A percentile compares a stretch with the other conserved stretches of the same genome.
Conservation (phyloP, 139 green algal genomes). For the Desmodesmus armatus region DNA sequence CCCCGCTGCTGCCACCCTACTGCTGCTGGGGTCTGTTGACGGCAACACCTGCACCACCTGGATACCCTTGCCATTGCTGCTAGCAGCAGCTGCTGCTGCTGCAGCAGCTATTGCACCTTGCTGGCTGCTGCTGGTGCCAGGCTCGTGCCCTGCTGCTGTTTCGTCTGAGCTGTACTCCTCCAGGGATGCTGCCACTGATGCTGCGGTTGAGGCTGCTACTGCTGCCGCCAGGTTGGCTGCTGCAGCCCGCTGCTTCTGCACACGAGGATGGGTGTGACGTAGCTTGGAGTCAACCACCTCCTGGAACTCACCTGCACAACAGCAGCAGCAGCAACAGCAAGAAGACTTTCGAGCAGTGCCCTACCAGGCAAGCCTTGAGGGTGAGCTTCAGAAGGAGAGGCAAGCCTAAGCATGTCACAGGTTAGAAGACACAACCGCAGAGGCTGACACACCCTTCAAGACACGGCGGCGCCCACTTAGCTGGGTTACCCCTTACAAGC, state of each 20-base stretch:
- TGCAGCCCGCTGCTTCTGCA: neutral
- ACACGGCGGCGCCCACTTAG: neutral
- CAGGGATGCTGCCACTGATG: neutral
- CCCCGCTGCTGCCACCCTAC: neutral
- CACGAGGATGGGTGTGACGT: neutral
- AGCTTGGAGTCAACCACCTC: slow-evolving; percentile 38
- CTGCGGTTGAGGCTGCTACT: neutral
- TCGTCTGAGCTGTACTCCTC: slow-evolving; percentile 6
- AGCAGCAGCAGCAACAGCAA: too few relatives aligned
- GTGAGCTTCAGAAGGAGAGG: neutral
- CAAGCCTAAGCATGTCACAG: too few relatives aligned
- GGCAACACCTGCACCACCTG: slow-evolving; percentile 16
- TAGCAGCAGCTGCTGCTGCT: slow-evolving; percentile 3
- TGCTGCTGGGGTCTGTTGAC: neutral
- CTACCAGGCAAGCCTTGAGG: neutral
- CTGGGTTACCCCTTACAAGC: neutral
- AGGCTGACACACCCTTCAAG: too few relatives aligned
- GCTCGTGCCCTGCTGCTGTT: neutral
- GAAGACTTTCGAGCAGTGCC: neutral
- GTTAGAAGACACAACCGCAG: too few relatives aligned
- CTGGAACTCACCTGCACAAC: slow-evolving; percentile 39
- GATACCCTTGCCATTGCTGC: neutral
- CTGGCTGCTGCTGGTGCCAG: neutral
- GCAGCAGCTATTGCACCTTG: neutral
- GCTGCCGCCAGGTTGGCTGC: slow-evolving; percentile 18